phyloP scores from a whole-genome alignment of 805 yeast genomes.

The Pichia gijzeniarum region DNA sequence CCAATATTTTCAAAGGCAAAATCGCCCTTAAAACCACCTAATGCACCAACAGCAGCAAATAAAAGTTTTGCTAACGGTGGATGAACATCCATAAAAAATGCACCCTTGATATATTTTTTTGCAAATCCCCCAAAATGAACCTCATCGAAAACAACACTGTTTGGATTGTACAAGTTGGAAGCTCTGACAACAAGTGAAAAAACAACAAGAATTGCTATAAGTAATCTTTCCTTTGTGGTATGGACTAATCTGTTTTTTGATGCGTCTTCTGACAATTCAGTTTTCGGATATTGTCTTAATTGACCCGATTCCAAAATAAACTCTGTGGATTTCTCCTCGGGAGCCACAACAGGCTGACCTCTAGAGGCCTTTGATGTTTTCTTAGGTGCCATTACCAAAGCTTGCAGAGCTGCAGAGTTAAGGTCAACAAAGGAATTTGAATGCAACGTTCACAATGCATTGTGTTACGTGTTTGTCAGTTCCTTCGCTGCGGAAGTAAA shows the following conservation, averaged over 20 bases:
- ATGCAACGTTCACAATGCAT: neutral
- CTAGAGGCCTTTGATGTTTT: constrained; percentile 12
- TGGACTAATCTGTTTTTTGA: constrained; percentile 36
- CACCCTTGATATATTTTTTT: constrained; percentile 68
- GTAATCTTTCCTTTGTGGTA: constrained; percentile 33
- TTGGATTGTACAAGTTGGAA: constrained; percentile 55
- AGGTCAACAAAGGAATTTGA: neutral
- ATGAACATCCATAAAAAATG: constrained; percentile 79
- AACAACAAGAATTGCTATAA: constrained; percentile 34
- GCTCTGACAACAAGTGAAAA: constrained; percentile 57
- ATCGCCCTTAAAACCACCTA: constrained; percentile 68
- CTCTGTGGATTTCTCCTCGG: constrained; percentile 32
- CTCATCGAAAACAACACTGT: constrained; percentile 92
- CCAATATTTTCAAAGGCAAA: constrained; percentile 66
- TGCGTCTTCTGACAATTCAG: constrained; percentile 41
- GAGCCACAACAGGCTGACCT: neutral
- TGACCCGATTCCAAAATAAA: constrained; percentile 45
- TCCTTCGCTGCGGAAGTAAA: neutral
- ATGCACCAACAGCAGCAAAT: constrained; percentile 60
- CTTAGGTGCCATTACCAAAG: constrained; percentile 20
- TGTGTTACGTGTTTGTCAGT: neutral
- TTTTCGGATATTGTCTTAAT: constrained; percentile 46
- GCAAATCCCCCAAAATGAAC: constrained; percentile 99
- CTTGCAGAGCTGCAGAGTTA: too few relatives aligned
- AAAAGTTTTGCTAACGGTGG: constrained; percentile 83